phyloP scores from a whole-genome alignment of 2,329 filamentous ascomycete species.

The Metarhizium brunneum region DNA sequence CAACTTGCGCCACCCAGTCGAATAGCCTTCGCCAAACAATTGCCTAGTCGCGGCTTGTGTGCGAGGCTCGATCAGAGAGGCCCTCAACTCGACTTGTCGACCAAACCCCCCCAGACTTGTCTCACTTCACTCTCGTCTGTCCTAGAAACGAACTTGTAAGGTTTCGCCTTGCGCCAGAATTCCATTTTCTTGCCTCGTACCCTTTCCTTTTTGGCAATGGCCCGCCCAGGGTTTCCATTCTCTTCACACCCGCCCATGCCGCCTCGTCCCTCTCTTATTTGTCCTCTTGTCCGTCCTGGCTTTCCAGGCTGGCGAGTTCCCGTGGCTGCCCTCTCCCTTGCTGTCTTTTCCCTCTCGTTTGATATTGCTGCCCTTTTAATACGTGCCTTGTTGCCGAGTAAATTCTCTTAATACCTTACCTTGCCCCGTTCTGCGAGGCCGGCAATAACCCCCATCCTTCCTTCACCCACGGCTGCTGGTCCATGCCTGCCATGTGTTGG shows the following conservation, averaged over 20 bases:
- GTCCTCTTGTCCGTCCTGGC: neutral
- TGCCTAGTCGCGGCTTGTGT: too few species aligned
- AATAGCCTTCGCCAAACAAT: neutral
- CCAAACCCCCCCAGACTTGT: slow-evolving; percentile 1
- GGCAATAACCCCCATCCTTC: neutral
- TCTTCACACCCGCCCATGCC: neutral
- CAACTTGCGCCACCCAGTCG: slow-evolving; percentile 3
- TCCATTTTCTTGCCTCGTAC: neutral
- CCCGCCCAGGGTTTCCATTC: neutral
- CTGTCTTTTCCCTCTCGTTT: neutral
- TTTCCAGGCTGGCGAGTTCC: neutral
- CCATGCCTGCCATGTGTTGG: slow-evolving; percentile 1
- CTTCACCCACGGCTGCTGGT: neutral
- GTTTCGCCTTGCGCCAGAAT: neutral
- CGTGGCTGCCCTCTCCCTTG: neutral
- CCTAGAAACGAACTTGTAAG: neutral
- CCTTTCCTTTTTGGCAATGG: slow-evolving; percentile 4
- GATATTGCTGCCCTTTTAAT: neutral
- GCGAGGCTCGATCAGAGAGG: neutral
- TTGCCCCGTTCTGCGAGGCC: neutral
- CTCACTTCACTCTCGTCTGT: slow-evolving; percentile 2
- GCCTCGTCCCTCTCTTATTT: neutral
- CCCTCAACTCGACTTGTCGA: neutral
- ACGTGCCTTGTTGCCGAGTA: neutral
- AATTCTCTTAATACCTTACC: neutral